Evolutionary conservation across 768 basidiomycete genomes (phyloP), one percentile per base, ranked within the genome.

Genomic region (Lentinula raphanica): DNA sequence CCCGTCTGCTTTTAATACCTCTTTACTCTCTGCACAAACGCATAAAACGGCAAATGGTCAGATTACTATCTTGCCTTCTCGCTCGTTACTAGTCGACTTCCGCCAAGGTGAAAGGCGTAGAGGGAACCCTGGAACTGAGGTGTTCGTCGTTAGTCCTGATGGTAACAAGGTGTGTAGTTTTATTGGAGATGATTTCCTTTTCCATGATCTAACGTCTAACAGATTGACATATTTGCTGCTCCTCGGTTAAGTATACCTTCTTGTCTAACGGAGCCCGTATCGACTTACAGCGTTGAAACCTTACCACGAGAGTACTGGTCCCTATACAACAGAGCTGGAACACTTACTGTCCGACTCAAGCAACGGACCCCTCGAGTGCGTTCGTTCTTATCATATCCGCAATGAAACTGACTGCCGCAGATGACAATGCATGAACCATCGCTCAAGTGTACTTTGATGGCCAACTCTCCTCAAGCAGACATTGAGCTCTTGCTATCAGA

Each of bases 291-390:
- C 2, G 60, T 79, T 13, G 65, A 68, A 1, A 60, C 65, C 3
- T 62, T 85, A 17, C 82, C 83, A 1, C 54, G 65, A 12, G 36
- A 51, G 11, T 78, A 79, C 58, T 76, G 74, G 73, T 72, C 70
- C 59, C 71, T 72, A 61, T 84, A 82, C 60, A 74, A 73, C 35
- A 79, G 79, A 59, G 79, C 80, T 7, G 69, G 66, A 3, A 63
- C 67, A 15, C 68, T 79, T 21, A 68, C 84, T 2, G 73, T 78
- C 40, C 75, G 79, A 57, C 71, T 84, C 28, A 84, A 79, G 60
- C 73, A 76, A 59, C 72, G 78, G 27, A 79, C 80, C n/a, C 81
- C 84, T 2, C 75, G 75, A 71, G 84, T 82, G 28, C n/a, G 40
- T 17, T 21, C 15, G 12, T 29, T 2, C 23, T 12, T 40, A 21